Base-by-base conservation (phyloP, 345 rosid genomes). In the Sonneratia caseolaris region DNA sequence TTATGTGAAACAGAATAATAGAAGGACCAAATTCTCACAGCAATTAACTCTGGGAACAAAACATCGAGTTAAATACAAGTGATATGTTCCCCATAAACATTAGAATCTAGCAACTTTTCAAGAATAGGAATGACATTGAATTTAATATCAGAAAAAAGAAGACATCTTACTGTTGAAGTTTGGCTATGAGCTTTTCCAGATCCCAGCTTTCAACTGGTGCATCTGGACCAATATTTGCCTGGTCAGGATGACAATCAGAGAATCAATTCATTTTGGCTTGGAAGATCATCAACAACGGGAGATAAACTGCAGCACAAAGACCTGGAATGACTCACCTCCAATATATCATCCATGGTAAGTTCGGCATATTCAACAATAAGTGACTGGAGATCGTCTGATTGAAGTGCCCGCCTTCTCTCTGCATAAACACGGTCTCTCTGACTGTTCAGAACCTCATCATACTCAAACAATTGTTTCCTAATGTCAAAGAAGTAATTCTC, bases 391-490 rank as follows among this genome's bases (percentile, higher is more conserved):
- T 79, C 82, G 71, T 86, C 89, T 1, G 98, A 94, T 76, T 86
- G 82, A 72, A 94, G 96, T 57, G 98, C 98, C 71, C 90, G 92
- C 68, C 97, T 87, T 84, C 98, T 89, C 86, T 94, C 98, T 38
- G 96, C 78, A 75, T 94, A 94, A 11, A 94, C 95, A 66, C 97
- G 96, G 75, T 91, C 98, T 82, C 98, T 90, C 79, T 94, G 98
- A 84, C 98, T 94, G 79, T 94, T 91, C 70, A 91, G 84, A 62
- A 94, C 98, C 75, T 94, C 98, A 70, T 94, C 98, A 77, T 81
- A 94, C 83, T 94, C 98, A 71, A 94, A 94, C 15, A 94, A 76
- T 74, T 91, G 97, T 83, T 94, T 94, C 72, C 97, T 78, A 71
- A 91, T 94, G 78, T 94, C 97, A 61, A 94, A 94, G 72, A 94